A percentile compares a stretch with the other conserved stretches of the same genome.
These are phyloP conservation scores for Lenzites betulinus DNA, from an alignment of 768 basidiomycete genomes.

Conservation along the genomic window DNA sequence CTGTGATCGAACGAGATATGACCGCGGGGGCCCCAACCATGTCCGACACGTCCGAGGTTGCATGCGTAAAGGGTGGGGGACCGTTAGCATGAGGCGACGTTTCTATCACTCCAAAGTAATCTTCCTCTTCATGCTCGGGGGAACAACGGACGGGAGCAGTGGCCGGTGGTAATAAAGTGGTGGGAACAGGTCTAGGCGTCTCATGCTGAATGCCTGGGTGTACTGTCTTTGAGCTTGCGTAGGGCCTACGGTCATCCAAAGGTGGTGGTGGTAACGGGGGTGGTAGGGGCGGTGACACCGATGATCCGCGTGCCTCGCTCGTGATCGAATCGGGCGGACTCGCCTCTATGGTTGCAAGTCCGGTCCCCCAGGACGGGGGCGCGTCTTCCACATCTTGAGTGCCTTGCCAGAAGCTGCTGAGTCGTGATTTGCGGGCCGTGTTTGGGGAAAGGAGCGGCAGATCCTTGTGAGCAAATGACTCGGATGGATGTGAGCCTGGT, in stretches of 20 bases:
- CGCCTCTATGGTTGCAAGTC: slow-evolving; percentile 32
- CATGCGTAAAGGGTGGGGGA: neutral
- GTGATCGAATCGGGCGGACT: slow-evolving; percentile 26
- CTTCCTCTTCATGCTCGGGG: slow-evolving; percentile 26
- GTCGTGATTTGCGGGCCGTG: slow-evolving; percentile 50
- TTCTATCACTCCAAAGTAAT: slow-evolving; percentile 34
- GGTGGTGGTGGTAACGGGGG: too few species aligned
- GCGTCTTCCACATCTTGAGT: slow-evolving; percentile 63
- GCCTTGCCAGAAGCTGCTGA: slow-evolving; percentile 77
- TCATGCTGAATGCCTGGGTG: too few species aligned
- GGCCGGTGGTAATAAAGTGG: slow-evolving; percentile 26
- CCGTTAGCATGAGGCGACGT: neutral
- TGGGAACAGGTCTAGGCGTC: slow-evolving; percentile 10
- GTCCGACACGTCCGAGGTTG: neutral
- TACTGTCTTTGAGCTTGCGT: too few species aligned
- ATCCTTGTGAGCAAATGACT: slow-evolving; percentile 30
- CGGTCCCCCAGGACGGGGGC: slow-evolving; percentile 2
- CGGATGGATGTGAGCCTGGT: slow-evolving; percentile 57
- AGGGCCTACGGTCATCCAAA: too few species aligned
- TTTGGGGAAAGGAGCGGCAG: slow-evolving; percentile 45
- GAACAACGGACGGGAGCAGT: slow-evolving; percentile 29
- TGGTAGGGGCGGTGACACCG: neutral
- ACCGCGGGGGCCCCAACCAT: neutral
- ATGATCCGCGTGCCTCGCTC: slow-evolving; percentile 3
- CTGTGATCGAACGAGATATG: neutral